Conservation (phyloP, 2,329 filamentous ascomycete species). For the Colletotrichum liaoningense region DNA sequence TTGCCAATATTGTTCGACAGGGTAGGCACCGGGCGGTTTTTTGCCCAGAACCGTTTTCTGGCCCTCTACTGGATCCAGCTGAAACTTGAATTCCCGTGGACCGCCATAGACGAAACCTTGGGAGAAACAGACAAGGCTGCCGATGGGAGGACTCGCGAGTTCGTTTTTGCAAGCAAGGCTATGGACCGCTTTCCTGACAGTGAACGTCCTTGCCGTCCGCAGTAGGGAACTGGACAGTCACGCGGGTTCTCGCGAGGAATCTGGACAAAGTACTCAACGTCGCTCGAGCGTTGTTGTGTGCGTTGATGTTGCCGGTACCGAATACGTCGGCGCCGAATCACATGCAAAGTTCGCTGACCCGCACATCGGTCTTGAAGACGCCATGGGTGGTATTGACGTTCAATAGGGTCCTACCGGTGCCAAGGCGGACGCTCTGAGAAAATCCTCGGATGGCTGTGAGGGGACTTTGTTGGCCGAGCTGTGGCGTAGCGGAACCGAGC, state of each 20-base stretch:
- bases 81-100: conserved; percentile 46
- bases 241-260: conserved; percentile 52
- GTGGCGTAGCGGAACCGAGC: conserved; percentile 39
- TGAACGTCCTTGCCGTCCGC: conserved; percentile 34
- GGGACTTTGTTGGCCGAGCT: conserved; percentile 43
- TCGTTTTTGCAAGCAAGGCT: conserved; percentile 38
- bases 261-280: conserved; percentile 47
- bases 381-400: conserved; percentile 67
- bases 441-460: conserved; percentile 62
- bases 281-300: neutral
- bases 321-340: conserved; percentile 29
- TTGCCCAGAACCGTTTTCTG: conserved; percentile 38
- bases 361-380: conserved; percentile 58
- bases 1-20: conserved; percentile 57
- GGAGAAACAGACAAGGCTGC: neutral
- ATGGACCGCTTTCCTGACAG: conserved; percentile 39
- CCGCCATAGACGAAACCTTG: conserved; percentile 32
- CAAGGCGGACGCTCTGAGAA: conserved; percentile 64
- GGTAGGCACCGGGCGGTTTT: conserved; percentile 39
- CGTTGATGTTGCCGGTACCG: neutral
- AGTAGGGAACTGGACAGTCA: conserved; percentile 46
- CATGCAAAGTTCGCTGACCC: conserved; percentile 41
- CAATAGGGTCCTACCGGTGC: conserved; percentile 63
- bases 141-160: neutral
- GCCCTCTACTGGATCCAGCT: conserved; percentile 36